phyloP scores from a whole-genome alignment of 805 yeast genomes.

The Yarrowia divulgata region DNA sequence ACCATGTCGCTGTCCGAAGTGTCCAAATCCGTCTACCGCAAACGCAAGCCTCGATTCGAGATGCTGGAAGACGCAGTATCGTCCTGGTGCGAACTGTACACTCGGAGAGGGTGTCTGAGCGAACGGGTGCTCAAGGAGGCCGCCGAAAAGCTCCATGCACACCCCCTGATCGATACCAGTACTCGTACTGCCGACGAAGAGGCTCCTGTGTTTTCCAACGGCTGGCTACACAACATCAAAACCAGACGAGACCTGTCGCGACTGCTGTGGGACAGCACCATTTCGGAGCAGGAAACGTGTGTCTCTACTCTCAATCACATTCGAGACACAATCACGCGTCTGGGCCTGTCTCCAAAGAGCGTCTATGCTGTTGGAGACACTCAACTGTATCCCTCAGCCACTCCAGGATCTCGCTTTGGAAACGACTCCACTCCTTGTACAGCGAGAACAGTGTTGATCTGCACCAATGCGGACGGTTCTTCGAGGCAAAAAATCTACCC shows the following conservation, averaged over 20 bases:
- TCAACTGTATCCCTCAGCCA: constrained; percentile 22
- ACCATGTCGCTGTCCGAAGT: constrained; percentile 10
- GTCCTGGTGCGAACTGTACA: constrained; percentile 35
- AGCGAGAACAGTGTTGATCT: constrained; percentile 4
- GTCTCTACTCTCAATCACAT: neutral
- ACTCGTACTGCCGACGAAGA: constrained; percentile 15
- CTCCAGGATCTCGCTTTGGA: constrained; percentile 21
- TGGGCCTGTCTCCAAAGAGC: constrained; percentile 11
- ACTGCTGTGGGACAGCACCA: constrained; percentile 19
- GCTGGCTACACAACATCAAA: constrained; percentile 29
- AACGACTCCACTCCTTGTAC: constrained; percentile 16
- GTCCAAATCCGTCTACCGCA: constrained; percentile 11
- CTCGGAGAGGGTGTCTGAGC: constrained; percentile 24
- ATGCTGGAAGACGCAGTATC: constrained; percentile 20
- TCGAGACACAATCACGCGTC: constrained; percentile 20
- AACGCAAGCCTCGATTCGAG: constrained; percentile 19
- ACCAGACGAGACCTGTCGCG: constrained; percentile 17
- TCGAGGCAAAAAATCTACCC: constrained; percentile 4
- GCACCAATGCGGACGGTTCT: constrained; percentile 26
- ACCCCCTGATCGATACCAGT: constrained; percentile 18
- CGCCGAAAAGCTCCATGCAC: constrained; percentile 9
- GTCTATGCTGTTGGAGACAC: constrained; percentile 23
- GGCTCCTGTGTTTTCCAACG: constrained; percentile 24
- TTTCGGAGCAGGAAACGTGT: constrained; percentile 20
- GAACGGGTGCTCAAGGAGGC: constrained; percentile 31